Percentiles rank a stretch among this genome's conserved stretches.
Evolutionary conservation across 192 early-diverging fungal species (phyloP).

Genomic region (Entomortierella lignicola): DNA sequence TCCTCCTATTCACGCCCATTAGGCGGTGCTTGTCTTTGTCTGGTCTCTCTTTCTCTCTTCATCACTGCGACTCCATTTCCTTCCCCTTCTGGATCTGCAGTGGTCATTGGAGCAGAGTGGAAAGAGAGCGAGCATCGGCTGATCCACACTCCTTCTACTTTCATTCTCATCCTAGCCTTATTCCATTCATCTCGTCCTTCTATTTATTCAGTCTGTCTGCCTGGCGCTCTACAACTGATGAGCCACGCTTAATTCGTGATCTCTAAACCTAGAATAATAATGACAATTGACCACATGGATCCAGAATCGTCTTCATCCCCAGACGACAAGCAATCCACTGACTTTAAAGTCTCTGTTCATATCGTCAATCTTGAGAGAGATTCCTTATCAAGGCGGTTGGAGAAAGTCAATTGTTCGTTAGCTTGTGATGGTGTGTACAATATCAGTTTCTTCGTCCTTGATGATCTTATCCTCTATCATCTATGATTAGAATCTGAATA

Average conservation of each 20-base stretch:
- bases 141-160: not conserved
- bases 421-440: constrained; percentile 30
- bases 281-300: constrained; percentile 20
- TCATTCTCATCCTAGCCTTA: not conserved
- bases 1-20: not conserved
- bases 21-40: not conserved
- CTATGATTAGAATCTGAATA: not conserved
- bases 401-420: constrained; percentile 23
- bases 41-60: not conserved
- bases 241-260: not conserved
- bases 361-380: constrained; percentile 33
- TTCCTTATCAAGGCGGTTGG: constrained; percentile 26
- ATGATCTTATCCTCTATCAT: not conserved
- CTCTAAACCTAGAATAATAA: not conserved
- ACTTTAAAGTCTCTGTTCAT: constrained; percentile 21
- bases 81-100: not conserved
- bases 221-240: not conserved
- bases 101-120: too few relatives aligned
- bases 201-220: not conserved
- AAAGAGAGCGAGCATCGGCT: not conserved
- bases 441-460: not conserved
- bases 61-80: not conserved
- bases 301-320: not conserved
- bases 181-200: not conserved
- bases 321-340: not conserved